These are phyloP conservation scores for Pyrus hybrid DNA, from an alignment of 331 rosid species.

Conservation along the genomic window DNA sequence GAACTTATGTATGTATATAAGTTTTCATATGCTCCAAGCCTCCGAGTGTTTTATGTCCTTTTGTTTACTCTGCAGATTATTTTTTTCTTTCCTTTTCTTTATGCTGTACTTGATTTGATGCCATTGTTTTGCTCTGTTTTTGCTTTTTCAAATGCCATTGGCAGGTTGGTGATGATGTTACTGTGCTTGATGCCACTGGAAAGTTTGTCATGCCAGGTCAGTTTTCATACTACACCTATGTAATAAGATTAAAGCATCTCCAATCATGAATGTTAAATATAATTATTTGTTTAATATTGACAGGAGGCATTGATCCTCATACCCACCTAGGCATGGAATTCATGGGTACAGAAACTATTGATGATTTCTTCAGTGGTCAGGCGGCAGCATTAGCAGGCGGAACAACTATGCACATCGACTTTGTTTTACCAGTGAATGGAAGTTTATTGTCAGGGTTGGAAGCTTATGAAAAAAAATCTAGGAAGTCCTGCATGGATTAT, in stretches of 20 bases:
- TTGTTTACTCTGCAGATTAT: no score
- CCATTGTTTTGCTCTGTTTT: background rate
- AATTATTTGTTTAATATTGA: no score
- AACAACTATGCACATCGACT: constrained; percentile 82
- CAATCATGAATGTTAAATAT: no score
- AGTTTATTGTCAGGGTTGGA: constrained; percentile 61
- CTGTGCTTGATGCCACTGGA: constrained; percentile 71
- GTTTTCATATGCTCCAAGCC: background rate
- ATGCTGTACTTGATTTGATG: background rate
- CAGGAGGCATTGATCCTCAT: background rate
- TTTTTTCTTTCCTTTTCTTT: background rate
- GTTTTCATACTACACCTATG: constrained; percentile 1
- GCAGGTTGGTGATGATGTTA: constrained; percentile 74
- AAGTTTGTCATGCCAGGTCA: constrained; percentile 93
- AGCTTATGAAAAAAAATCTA: constrained; percentile 62
- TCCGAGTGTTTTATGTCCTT: background rate
- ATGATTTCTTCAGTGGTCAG: constrained; percentile 86
- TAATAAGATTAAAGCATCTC: background rate
- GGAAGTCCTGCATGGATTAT: constrained; percentile 74
- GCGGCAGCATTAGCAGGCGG: constrained; percentile 89
- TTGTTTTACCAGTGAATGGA: constrained; percentile 63
- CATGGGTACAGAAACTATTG: constrained; percentile 48
- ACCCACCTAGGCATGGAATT: constrained; percentile 71
- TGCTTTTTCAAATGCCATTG: constrained; percentile 1
- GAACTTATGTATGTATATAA: background rate